Percentiles rank a stretch among this genome's conserved stretches.
Conservation (phyloP, 352 stramenopile species). For the Blastocystis sp. region DNA sequence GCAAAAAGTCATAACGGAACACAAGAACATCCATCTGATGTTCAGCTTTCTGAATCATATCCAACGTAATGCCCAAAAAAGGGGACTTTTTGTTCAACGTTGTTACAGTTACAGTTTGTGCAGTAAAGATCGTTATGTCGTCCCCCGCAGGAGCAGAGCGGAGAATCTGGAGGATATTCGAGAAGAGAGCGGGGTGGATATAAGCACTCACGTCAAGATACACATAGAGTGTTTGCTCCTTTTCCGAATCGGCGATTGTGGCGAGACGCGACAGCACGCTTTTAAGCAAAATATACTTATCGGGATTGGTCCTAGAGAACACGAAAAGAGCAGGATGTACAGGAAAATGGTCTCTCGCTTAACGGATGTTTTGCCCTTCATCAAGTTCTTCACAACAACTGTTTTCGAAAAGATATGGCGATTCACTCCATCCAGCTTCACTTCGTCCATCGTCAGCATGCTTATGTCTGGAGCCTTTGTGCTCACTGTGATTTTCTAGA, state of each 20-base stretch:
- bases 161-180: background rate
- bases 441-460: slow-evolving; percentile 13
- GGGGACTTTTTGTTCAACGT: background rate
- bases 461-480: background rate
- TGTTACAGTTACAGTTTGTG: background rate
- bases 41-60: background rate
- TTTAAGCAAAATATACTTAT: slow-evolving; percentile 22
- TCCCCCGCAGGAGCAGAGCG: background rate
- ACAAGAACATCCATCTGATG: slow-evolving; percentile 16
- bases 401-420: slow-evolving; percentile 48
- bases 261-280: background rate
- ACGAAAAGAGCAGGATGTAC: background rate
- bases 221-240: background rate
- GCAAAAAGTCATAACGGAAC: background rate
- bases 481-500: background rate
- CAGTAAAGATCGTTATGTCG: background rate
- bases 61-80: background rate
- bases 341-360: background rate
- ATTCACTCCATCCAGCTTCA: background rate
- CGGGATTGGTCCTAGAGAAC: background rate
- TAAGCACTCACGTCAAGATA: slow-evolving; percentile 11
- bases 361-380: background rate
- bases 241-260: background rate
- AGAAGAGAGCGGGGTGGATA: background rate
- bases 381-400: background rate